Evolutionary conservation across 2,329 filamentous ascomycete species (phyloP), one percentile per base, ranked within the genome.

Genomic region (Exophiala viscosa): DNA sequence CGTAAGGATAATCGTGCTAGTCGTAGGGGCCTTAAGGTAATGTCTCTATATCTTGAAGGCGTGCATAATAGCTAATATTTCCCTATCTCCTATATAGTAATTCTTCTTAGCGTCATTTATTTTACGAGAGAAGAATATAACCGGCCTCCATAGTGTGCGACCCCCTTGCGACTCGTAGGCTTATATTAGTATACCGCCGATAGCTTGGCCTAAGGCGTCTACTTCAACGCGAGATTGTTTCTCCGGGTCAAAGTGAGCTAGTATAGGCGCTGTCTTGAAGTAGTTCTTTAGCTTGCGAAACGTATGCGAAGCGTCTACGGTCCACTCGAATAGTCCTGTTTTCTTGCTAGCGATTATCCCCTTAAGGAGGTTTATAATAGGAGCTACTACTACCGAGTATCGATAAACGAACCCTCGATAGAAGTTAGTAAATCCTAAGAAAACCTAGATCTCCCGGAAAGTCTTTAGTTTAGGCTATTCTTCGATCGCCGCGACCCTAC

Each of bases 381-480:
- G 63, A n/a, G 18, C 35, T 2, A 45, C 54, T 3, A 67, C 55
- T 8, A 39, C 14, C 3, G 54, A 61, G 43, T 64, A 71, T 3
- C 41, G 35, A 9, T 54, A 44, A 10, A 70, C 66, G 52, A 69
- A 70, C 11, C 55, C 34, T 38, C 52, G 7, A 44, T 70, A 70
- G 39, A 68, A 70, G 50, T 70, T 70, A 7, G 56, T 50, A 52
- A 69, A 70, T 1, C 61, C 57, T 13, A 69, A 15, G 48, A 69
- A 68, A 1, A 48, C 36, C 50, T 64, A 55, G 3, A 68, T 46
- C 1, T 68, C 55, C 20, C 58, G 54, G 7, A 58, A 36, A 23
- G 20, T 39, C 7, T 13, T 39, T 39, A 39, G 18, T 39, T 15
- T 39, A n/a, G n/a, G 18, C 13, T 14, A 15, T 39, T n/a, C 20